Conservation (phyloP, 306 rosid species). For the Cucurbita moschata region DNA sequence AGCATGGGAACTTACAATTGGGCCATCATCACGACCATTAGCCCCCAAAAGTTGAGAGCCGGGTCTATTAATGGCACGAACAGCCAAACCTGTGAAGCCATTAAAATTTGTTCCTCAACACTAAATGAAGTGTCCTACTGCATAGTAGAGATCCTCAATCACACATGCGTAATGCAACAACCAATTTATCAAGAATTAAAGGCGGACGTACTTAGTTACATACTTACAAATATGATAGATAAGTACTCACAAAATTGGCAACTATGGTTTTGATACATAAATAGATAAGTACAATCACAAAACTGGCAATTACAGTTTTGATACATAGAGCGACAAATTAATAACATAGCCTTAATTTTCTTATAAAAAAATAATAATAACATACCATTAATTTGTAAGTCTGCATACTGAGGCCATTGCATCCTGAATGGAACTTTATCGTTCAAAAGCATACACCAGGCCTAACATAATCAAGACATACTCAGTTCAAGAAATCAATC, state of each 20-base stretch:
- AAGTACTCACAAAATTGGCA: neutral
- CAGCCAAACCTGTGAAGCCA: conserved; percentile 46
- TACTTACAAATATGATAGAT: neutral
- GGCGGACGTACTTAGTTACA: neutral
- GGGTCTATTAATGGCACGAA: conserved; percentile 86
- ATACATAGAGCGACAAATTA: neutral
- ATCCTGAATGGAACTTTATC: conserved; percentile 96
- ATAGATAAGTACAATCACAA: neutral
- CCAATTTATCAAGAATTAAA: neutral
- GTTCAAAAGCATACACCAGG: conserved; percentile 97
- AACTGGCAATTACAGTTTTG: neutral
- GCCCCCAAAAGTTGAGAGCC: conserved; percentile 91
- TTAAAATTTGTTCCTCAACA: neutral
- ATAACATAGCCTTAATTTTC: conserved; percentile 61
- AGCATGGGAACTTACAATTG: conserved; percentile 52
- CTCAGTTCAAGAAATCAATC: neutral
- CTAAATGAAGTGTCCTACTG: neutral
- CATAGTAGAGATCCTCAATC: neutral
- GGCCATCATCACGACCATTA: conserved; percentile 99
- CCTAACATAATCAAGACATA: conserved; percentile 22
- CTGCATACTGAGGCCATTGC: conserved; percentile 98
- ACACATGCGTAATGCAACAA: neutral
- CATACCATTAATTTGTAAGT: conserved; percentile 77
- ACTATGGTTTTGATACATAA: neutral
- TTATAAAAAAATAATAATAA: too few relatives aligned